Percentiles rank a stretch among this genome's conserved stretches.
phyloP scores from a whole-genome alignment of 768 basidiomycete species.

The Naganishia randhawae region DNA sequence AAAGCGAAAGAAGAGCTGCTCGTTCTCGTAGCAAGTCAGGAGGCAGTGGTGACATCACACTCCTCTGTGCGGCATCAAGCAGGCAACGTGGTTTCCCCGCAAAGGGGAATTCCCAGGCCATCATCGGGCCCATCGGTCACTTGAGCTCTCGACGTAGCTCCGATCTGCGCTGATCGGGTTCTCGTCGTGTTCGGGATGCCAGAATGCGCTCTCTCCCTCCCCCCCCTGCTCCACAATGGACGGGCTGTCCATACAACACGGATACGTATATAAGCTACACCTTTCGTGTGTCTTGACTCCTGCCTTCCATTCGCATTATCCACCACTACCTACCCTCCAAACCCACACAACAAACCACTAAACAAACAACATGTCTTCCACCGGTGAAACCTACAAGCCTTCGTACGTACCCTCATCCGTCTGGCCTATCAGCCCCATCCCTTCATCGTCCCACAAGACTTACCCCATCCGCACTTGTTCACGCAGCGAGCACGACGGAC shows the following conservation, averaged over 20 bases:
- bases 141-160: no score
- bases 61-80: background rate
- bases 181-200: background rate
- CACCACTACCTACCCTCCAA: background rate
- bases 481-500: constrained; percentile 13
- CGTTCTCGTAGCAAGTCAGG: no score
- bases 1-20: no score
- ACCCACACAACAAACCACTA: background rate
- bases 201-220: background rate
- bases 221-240: background rate
- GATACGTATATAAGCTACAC: background rate
- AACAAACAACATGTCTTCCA: constrained; percentile 37
- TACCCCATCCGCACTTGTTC: background rate
- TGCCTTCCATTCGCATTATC: background rate
- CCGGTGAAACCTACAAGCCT: constrained; percentile 49
- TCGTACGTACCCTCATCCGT: background rate
- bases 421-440: background rate
- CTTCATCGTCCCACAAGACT: background rate
- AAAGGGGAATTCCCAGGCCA: constrained; percentile 2
- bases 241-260: background rate
- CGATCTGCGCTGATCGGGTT: constrained; percentile 4
- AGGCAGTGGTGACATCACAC: background rate
- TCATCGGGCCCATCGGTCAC: background rate
- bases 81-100: background rate
- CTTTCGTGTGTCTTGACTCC: background rate